Conservation (phyloP, 176 grass and related monocot genomes). For the Triticum timopheevii region DNA sequence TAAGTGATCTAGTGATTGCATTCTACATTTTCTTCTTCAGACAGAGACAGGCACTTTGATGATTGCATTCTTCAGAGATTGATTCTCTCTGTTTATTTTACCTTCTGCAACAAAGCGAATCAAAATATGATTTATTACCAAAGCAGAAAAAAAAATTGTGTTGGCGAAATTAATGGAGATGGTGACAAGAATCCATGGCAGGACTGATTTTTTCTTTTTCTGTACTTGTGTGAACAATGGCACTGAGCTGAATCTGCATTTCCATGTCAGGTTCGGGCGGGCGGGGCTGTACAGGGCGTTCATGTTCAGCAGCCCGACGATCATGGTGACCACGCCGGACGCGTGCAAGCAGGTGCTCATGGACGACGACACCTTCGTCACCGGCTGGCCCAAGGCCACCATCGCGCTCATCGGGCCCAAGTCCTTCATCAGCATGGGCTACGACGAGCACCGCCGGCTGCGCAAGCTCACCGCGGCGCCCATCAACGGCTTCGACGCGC, state of each 20-base stretch:
- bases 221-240: no score
- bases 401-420: conserved; percentile 68
- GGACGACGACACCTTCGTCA: conserved; percentile 71
- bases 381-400: conserved; percentile 80
- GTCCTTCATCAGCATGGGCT: conserved; percentile 65
- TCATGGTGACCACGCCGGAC: conserved; percentile 56
- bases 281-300: conserved; percentile 73
- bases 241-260: background rate
- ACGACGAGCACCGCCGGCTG: conserved; percentile 74
- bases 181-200: background rate
- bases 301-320: conserved; percentile 93
- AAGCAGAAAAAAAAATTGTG: no score
- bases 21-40: no score
- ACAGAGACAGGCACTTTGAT: no score
- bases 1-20: background rate
- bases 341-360: conserved; percentile 75
- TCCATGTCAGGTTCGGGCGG: conserved; percentile 48
- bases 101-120: background rate
- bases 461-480: conserved; percentile 66
- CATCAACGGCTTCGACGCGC: conserved; percentile 90
- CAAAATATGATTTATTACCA: background rate
- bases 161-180: background rate
- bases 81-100: no score
- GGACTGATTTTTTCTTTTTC: background rate
- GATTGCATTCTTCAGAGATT: no score